Percentiles rank a stretch among this genome's conserved stretches.
These are phyloP conservation scores for Termitomyces sp. DNA, from an alignment of 768 basidiomycete species.

Conservation along the genomic window DNA sequence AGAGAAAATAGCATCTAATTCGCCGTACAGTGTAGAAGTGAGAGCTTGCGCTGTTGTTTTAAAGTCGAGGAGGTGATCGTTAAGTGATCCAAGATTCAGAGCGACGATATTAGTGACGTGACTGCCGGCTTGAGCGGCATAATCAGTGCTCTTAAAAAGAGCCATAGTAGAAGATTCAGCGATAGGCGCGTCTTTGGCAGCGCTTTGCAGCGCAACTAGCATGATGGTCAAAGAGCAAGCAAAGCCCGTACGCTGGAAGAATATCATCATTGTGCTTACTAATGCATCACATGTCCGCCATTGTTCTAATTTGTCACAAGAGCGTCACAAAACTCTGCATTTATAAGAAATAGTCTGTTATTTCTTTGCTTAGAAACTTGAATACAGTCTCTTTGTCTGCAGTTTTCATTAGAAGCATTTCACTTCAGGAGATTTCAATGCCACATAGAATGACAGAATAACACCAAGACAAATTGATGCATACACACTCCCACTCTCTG, in stretches of 20 bases:
- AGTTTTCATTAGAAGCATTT: too few relatives aligned
- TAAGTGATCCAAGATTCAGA: not conserved
- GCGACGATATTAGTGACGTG: not conserved
- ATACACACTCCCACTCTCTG: too few relatives aligned
- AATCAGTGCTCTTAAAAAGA: not conserved
- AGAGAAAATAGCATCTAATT: slow-evolving; percentile 4
- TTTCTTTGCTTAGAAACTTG: too few relatives aligned
- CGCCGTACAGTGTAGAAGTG: not conserved
- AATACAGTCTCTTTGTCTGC: too few relatives aligned
- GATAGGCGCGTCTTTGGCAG: not conserved
- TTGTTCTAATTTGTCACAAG: not conserved
- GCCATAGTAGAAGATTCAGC: not conserved
- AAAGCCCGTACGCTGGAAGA: too few relatives aligned
- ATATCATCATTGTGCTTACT: slow-evolving; percentile 1
- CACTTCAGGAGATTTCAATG: too few relatives aligned
- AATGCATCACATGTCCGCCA: not conserved
- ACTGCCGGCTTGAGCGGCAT: not conserved
- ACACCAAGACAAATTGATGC: too few relatives aligned
- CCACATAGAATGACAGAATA: too few relatives aligned
- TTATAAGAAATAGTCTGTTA: too few relatives aligned
- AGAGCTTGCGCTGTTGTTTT: slow-evolving; percentile 1
- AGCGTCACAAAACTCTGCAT: too few relatives aligned
- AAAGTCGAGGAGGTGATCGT: slow-evolving; percentile 2
- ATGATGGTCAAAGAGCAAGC: not conserved
- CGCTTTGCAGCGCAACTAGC: not conserved